A percentile compares a stretch with the other conserved stretches of the same genome.
Evolutionary conservation across 768 basidiomycete genomes (phyloP).

Genomic region (Phlebiopsis gigantea): DNA sequence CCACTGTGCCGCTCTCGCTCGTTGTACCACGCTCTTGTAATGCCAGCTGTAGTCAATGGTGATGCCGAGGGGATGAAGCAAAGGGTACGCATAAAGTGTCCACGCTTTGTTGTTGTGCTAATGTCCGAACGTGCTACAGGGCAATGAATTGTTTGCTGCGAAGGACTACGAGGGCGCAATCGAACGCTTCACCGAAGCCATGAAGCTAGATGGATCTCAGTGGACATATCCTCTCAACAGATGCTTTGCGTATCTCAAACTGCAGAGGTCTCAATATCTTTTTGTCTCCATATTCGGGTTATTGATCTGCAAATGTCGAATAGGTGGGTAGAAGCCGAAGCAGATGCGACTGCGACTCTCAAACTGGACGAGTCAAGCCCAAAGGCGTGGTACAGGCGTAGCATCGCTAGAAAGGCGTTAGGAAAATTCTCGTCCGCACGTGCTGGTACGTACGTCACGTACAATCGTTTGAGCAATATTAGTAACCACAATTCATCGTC

Average conservation of each 20-base stretch:
- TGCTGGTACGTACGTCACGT: background rate
- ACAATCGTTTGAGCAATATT: too few species aligned
- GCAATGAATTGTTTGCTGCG: background rate
- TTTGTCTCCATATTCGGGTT: background rate
- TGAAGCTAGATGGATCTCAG: background rate
- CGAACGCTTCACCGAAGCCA: background rate
- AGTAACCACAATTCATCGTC: background rate
- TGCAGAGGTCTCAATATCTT: background rate
- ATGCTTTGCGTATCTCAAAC: conserved; percentile 1
- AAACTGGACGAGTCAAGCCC: background rate
- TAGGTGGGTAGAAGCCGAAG: background rate
- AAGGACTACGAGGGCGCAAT: background rate
- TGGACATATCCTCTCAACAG: background rate
- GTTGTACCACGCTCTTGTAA: too few species aligned
- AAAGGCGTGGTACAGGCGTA: background rate
- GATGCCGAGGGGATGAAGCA: background rate
- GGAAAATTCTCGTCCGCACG: background rate
- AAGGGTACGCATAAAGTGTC: background rate
- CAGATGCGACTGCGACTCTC: background rate
- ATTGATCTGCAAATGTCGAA: background rate
- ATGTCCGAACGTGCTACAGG: background rate
- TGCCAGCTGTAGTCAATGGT: too few species aligned
- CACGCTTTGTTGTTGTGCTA: background rate
- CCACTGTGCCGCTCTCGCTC: too few species aligned
- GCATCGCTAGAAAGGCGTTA: background rate